Base-by-base conservation (phyloP, 176 grass and related monocot species). In the Phyllostachys edulis region DNA sequence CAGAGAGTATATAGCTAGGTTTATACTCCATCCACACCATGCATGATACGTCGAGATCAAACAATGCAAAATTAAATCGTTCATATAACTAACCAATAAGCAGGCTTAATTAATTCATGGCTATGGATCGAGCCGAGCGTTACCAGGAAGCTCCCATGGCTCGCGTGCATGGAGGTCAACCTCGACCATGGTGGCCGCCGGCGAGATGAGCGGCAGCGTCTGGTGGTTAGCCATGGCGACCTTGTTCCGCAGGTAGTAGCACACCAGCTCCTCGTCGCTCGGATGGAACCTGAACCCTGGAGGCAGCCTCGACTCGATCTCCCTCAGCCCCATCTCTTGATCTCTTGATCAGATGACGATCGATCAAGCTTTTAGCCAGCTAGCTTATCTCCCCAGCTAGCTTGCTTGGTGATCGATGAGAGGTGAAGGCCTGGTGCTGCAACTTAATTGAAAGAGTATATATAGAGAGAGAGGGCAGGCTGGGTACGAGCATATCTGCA, bases 91-190 rank as follows among this genome's bases (percentile, higher is more conserved):
- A 52, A 18, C 0, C 18, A 18, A 52, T 20, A 20, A 20, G 6
- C 3, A 24, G 24, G 9, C 56, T 60, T 60, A 24, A 24, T 59
- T 59, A 20, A 21, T 56, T 18, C 24, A 24, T 11, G 56, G n/a
- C 21, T 60, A 60, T 11, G 0, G 56, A 60, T 4, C n/a, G 9
- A 56, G 17, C 18, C 18, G 1, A 4, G n/a, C n/a, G 9, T 24
- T n/a, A 60, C 87, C 82, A 5, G 87, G 88, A 63, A 89, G 77
- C 18, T 89, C 88, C 88, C 88, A 89, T 29, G 88, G 88, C 88
- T 89, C 88, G 73, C 71, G 23, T 27, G 54, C 79, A 60, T 89
- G 88, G 67, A 89, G 83, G 71, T 89, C 82, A 4, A 89, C 88
- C 82, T 89, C 88, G 13, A 89, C 82, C 88, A 89, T 85, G 36